Conservation (phyloP, 768 basidiomycete genomes). For the Lanmaoa rubissima region DNA sequence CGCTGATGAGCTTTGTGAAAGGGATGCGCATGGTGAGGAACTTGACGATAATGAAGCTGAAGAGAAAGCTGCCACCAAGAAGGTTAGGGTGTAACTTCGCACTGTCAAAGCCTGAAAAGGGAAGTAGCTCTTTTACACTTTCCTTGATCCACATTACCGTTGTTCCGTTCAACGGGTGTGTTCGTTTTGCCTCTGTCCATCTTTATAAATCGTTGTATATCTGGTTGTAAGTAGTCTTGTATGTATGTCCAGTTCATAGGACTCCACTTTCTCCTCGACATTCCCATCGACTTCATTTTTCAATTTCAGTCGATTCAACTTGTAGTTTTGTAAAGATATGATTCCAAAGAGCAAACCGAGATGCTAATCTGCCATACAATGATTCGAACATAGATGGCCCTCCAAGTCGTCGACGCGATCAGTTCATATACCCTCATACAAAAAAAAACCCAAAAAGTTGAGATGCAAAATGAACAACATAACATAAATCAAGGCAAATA, state of each 20-base stretch:
- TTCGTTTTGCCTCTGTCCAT: background rate
- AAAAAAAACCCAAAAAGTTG: background rate
- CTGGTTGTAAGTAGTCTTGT: background rate
- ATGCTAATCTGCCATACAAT: background rate
- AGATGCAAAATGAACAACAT: background rate
- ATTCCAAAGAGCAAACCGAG: background rate
- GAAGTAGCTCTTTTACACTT: background rate
- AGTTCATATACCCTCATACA: background rate
- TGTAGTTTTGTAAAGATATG: background rate
- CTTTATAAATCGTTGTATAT: slow-evolving; percentile 21
- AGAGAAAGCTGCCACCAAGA: slow-evolving; percentile 18
- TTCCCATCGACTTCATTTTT: background rate
- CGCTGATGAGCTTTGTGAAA: slow-evolving; percentile 22
- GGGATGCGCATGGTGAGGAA: slow-evolving; percentile 9
- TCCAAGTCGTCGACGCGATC: background rate
- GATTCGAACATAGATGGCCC: background rate
- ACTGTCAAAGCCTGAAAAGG: background rate
- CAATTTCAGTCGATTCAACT: background rate
- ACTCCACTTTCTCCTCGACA: background rate
- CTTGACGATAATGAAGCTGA: slow-evolving; percentile 2
- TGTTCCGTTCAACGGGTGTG: background rate
- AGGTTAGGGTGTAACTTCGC: slow-evolving; percentile 24
- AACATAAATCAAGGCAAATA: background rate
- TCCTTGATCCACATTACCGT: background rate
- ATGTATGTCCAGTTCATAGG: background rate